Base-by-base conservation (phyloP, 192 early-diverging fungal species). In the Podila epicladia region DNA sequence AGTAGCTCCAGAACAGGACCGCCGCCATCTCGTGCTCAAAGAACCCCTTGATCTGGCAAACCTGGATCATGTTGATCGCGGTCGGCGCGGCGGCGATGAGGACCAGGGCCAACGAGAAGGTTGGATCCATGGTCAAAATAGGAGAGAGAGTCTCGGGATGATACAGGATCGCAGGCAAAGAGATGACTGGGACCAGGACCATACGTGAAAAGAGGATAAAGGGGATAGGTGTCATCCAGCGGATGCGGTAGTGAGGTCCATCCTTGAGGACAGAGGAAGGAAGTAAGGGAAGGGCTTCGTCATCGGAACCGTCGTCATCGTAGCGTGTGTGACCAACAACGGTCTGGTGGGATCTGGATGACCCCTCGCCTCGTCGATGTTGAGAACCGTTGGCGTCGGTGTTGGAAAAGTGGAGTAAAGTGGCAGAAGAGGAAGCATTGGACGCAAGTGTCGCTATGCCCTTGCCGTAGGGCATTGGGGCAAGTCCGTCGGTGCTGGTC, bases 61-160 rank as follows among this genome's bases (percentile, higher is more conserved):
- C 87, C n/a, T 92, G 92, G 19, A 89, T 87, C 29, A 93, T 83
- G 48, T 91, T 93, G 64, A 94, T 89, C 0, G 93, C 93, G 3
- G 93, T 91, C 4, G 93, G 93, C 19, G 87, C 88, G 41, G 87
- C 84, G 0, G 88, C 87, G 38, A 94, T 62, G 17, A 94, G 77
- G 7, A 94, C 83, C 62, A 93, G 78, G 33, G 87, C 84, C 53
- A 91, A 67, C 1, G 89, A 82, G 63, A 93, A 92, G 17, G 92
- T 86, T 0, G 93, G 93, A 62, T 94, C 93, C 37, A 71, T 73
- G 15, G 72, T 83, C 65, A 91, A 77, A 62, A 86, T 82, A 0
- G 90, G 77, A 2, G 77, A 72, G 3, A 80, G 71, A 65, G 48
- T 72, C 15, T 73, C 71, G 19, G 77, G 77, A 26, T 73, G 77